Evolutionary conservation across 1,284 basidiomycete species (phyloP), one percentile per base, ranked within the genome.

Genomic region (Puccinia coronata): DNA sequence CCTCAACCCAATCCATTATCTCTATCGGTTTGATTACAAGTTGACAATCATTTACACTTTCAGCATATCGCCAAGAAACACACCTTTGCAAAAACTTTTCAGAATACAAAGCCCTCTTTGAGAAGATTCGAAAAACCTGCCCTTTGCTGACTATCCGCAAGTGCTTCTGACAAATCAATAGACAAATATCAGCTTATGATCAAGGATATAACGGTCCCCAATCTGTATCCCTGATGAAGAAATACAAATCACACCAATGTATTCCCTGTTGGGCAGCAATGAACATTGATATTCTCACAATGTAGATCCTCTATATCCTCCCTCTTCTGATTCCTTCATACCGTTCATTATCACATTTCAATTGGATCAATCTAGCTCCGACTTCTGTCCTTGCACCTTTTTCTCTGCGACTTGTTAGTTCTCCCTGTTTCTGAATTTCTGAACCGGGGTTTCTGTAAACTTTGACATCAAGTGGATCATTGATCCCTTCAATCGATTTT

Each of bases 181-280:
- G 36, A 69, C 65, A 69, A 23, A 39, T 36, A 18, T 70, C 67
- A 39, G 11, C 67, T 16, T 47, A 70, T 70, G 39, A 70, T 23
- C n/a, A 70, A n/a, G 67, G 49, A 12, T 51, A 51, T 20, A 67
- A 67, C 34, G 39, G 65, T 43, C 65, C 65, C 9, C 65, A 67
- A 47, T 41, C 36, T 39, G 39, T 43, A 5, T 16, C 34, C 34
- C 34, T 67, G n/a, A 67, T 67, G 65, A 67, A 47, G 47, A 67
- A 67, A 47, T 67, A 67, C 43, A 67, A 67, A 67, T 67, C 39
- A 18, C 65, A 67, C 47, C 39, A 41, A 25, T 67, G 65, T 23
- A 67, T 67, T 18, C 65, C 65, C 25, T 31, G 65, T 14, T 16
- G 16, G 34, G 65, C 65, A 43, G 65, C 65, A n/a, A 67, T 67